Conservation (phyloP, 306 rosid genomes). For the Medicago ruthenica region DNA sequence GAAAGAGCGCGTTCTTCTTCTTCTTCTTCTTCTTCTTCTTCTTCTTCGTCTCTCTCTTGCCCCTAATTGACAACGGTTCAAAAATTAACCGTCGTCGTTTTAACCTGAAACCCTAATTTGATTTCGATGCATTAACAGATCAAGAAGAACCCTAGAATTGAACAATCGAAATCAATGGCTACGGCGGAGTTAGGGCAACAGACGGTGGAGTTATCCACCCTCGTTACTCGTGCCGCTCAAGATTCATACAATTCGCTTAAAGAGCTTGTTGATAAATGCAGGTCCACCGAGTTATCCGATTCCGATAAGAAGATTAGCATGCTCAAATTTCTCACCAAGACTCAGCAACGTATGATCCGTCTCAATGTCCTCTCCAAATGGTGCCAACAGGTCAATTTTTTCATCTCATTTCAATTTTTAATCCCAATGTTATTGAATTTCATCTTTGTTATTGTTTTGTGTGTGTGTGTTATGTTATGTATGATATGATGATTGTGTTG, state of each 20-base stretch:
- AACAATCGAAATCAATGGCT: constrained; percentile 56
- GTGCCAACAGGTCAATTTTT: constrained; percentile 77
- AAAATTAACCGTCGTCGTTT: background rate
- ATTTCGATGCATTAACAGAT: constrained; percentile 46
- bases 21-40: background rate
- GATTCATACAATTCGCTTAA: constrained; percentile 81
- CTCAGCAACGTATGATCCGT: constrained; percentile 95
- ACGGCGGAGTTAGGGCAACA: constrained; percentile 92
- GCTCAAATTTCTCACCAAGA: constrained; percentile 86
- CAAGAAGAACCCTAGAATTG: constrained; percentile 30
- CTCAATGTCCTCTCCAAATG: constrained; percentile 95
- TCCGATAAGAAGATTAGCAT: constrained; percentile 81
- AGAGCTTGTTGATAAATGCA: constrained; percentile 81
- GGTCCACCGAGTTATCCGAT: constrained; percentile 74
- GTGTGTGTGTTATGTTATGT: no score
- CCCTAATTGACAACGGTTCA: background rate
- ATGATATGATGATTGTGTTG: constrained; percentile 7
- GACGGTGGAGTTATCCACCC: constrained; percentile 86
- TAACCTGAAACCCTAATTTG: constrained; percentile 37
- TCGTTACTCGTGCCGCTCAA: constrained; percentile 79
- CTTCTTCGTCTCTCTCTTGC: constrained; percentile 5
- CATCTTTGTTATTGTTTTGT: background rate
- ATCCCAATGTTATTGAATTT: background rate
- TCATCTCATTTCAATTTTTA: background rate
- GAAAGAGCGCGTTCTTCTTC: background rate